phyloP scores from a whole-genome alignment of 306 rosid genomes.

The Trifolium dubium region DNA sequence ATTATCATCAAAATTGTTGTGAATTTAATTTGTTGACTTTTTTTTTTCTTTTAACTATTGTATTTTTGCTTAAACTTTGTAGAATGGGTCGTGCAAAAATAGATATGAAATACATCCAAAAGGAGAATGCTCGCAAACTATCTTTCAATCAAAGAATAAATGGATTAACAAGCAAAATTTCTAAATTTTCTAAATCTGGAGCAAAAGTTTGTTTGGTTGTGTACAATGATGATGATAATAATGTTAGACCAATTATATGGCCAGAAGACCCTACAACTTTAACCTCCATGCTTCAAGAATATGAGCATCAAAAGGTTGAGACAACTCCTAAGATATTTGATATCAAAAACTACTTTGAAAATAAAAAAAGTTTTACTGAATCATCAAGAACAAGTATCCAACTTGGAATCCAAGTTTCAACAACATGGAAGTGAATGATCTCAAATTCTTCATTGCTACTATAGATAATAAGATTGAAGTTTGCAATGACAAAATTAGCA shows the following conservation, averaged over 20 bases:
- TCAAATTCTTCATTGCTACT: background rate
- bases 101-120: background rate
- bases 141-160: constrained; percentile 29
- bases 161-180: constrained; percentile 25
- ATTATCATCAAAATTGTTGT: too few relatives aligned
- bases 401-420: constrained; percentile 34
- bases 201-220: background rate
- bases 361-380: constrained; percentile 19
- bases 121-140: background rate
- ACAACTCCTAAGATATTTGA: background rate
- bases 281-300: background rate
- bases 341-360: constrained; percentile 16
- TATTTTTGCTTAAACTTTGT: constrained; percentile 1
- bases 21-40: background rate
- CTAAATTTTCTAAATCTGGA: background rate
- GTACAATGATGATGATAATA: background rate
- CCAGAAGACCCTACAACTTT: background rate
- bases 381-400: constrained; percentile 31
- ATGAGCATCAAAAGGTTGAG: background rate
- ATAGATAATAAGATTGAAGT: constrained; percentile 38
- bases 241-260: background rate
- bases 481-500: background rate
- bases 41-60: background rate
- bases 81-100: constrained; percentile 41
- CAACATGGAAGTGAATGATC: background rate